Percentiles rank a stretch among this genome's conserved stretches.
Conservation (phyloP, 352 stramenopile genomes). For the Globisporangium polare region DNA sequence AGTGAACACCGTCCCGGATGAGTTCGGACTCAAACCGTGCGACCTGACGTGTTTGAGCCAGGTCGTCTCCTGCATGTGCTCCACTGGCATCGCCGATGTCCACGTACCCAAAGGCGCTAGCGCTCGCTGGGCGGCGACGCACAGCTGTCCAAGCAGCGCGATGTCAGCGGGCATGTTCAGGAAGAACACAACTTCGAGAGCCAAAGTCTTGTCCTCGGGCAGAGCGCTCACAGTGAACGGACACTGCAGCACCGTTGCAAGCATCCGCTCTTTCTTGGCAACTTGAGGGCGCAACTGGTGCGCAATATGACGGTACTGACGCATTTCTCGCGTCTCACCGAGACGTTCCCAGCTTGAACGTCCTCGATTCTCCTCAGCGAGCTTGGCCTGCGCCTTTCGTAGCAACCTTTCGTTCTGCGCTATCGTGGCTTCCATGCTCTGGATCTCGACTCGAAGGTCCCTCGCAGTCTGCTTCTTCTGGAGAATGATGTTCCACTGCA, state of each 20-base stretch:
- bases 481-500: neutral
- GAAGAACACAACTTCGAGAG: conserved; percentile 41
- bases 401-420: neutral
- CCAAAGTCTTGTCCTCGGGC: conserved; percentile 8
- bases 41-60: conserved; percentile 24
- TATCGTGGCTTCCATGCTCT: neutral
- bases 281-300: neutral
- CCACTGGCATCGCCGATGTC: neutral
- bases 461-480: neutral
- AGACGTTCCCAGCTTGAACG: neutral
- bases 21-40: neutral
- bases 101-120: conserved; percentile 11
- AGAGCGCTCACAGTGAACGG: conserved; percentile 11
- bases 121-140: conserved; percentile 27
- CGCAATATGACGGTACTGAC: neutral
- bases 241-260: conserved; percentile 16
- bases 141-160: conserved; percentile 35
- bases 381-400: neutral
- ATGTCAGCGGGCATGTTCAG: conserved; percentile 33
- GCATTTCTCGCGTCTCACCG: neutral
- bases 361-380: neutral
- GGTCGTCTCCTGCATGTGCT: neutral
- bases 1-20: neutral
- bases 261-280: neutral
- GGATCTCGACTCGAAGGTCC: neutral